phyloP scores from a whole-genome alignment of 2,329 filamentous ascomycete species.

The Rutstroemia sp. region DNA sequence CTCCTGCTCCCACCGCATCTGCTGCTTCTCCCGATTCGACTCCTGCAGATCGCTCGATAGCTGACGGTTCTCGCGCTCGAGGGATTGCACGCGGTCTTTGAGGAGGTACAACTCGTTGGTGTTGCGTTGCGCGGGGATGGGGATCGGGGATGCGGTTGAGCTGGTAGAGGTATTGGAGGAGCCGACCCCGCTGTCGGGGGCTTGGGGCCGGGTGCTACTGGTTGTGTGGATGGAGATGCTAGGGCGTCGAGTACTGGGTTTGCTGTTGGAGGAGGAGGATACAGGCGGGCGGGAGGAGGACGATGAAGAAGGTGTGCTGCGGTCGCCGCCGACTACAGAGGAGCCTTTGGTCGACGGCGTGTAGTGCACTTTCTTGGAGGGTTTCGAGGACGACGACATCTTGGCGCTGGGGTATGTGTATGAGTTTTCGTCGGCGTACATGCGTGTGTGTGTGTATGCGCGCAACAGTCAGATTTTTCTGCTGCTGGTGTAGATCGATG shows the following conservation, averaged over 20 bases:
- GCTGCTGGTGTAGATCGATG: neutral
- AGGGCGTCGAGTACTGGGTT: neutral
- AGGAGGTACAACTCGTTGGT: neutral
- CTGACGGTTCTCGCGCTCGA: neutral
- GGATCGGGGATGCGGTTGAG: neutral
- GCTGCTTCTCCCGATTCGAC: conserved; percentile 1
- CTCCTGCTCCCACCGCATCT: conserved; percentile 6
- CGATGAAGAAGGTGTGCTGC: neutral
- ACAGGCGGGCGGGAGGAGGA: neutral
- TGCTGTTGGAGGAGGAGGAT: neutral
- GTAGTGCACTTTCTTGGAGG: conserved; percentile 5
- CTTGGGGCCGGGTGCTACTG: neutral
- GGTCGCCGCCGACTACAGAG: neutral
- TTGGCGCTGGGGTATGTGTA: neutral
- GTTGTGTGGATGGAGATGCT: neutral
- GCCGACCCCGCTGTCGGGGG: conserved; percentile 1
- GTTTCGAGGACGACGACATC: neutral
- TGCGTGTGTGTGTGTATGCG: neutral
- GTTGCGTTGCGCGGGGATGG: neutral
- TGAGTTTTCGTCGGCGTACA: neutral
- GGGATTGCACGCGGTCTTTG: conserved; percentile 1
- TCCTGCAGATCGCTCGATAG: conserved; percentile 7
- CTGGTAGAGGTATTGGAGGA: neutral
- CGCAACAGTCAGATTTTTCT: neutral
- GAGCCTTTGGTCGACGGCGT: conserved; percentile 6